Evolutionary conservation across 2,329 filamentous ascomycete genomes (phyloP).

Genomic region (Emergomyces africanus): DNA sequence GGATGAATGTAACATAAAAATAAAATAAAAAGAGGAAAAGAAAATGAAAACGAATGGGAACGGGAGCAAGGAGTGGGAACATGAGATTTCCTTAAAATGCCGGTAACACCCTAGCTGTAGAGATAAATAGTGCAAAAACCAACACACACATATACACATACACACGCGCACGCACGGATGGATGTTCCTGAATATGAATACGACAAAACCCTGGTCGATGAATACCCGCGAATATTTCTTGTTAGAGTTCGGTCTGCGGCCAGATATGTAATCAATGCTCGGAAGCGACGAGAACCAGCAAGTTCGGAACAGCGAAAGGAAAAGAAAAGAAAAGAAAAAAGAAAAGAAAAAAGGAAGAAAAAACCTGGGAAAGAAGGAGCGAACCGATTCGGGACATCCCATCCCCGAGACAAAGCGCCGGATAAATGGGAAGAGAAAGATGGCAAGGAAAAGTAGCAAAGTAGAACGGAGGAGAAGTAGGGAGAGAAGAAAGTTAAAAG

Average conservation of each 20-base stretch:
- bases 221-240: not conserved
- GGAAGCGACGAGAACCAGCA: not conserved
- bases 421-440: not conserved
- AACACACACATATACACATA: not conserved
- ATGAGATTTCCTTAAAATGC: conserved; percentile 1
- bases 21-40: not conserved
- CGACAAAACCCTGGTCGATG: not conserved
- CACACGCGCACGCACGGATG: not conserved
- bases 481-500: not conserved
- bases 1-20: not conserved
- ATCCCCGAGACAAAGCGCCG: not conserved
- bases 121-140: not conserved
- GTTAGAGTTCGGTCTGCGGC: not conserved
- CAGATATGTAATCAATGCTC: not conserved
- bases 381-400: not conserved
- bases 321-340: not conserved
- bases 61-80: not conserved
- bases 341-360: not conserved
- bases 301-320: not conserved
- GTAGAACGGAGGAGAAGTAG: not conserved
- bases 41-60: not conserved
- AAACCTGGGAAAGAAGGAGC: not conserved
- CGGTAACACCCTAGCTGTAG: conserved; percentile 8
- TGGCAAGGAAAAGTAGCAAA: not conserved
- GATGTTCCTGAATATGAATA: not conserved